Evolutionary conservation across 768 basidiomycete species (phyloP), one percentile per base, ranked within the genome.

Genomic region (Collybiopsis confluens): DNA sequence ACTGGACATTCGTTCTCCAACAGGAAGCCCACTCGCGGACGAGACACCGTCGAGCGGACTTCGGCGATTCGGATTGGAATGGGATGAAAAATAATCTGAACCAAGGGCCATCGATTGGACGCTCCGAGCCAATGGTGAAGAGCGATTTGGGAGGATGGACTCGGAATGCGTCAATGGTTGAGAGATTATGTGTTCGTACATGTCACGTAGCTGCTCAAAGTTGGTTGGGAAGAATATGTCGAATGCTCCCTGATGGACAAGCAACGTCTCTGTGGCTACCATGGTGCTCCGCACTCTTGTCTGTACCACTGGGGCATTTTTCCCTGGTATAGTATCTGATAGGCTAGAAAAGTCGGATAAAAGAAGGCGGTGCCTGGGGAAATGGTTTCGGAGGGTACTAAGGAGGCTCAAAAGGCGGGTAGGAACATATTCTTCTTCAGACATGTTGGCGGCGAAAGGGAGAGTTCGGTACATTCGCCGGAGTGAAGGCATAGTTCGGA

Each of bases 161-260:
- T 65, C 38, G 7, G 56, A 30, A 26, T 49, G 53, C 20, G 67
- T 59, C 21, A 62, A 62, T 3, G 85, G 82, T 61, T 82, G 79
- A 35, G 85, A 79, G 55, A 98, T 81, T 52, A 87, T 78, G 59
- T 83, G 76, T 63, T 94, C 90, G 69, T 98, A 98, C 82, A 95
- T 90, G 65, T 96, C 92, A 44, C 90, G 76, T 51, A 98, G 76
- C 20, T 77, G 79, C 49, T 80, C 81, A 59, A 98, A 98, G 65
- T 91, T 75, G 11, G 96, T 98, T 9, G 97, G 97, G 73, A 99
- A 99, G 74, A 99, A 92, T 56, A 98, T 98, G 68, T 99, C 97
- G 68, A 99, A 99, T 72, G 86, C 95, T 7, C 97, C 97, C 63
- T 90, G 96, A 61, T 85, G 86, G 55, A 99, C 97, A 61, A 96